These are phyloP conservation scores for Porcisia deanei DNA, from an alignment of 208 protist species.

Conservation along the genomic window DNA sequence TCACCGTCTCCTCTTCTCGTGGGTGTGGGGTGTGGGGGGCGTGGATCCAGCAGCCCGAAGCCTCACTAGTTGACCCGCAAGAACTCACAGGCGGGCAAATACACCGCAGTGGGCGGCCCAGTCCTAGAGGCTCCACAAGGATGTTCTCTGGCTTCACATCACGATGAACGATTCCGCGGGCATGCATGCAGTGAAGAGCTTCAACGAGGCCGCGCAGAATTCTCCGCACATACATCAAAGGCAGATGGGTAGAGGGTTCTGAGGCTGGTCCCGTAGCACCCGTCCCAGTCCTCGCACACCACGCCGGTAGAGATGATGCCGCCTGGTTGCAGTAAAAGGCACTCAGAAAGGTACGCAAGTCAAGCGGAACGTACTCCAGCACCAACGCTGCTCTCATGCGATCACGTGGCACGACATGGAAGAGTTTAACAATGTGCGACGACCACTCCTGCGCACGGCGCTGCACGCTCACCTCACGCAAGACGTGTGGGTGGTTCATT, in stretches of 20 bases:
- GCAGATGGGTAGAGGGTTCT: constrained; percentile 19
- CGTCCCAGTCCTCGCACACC: neutral
- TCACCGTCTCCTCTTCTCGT: neutral
- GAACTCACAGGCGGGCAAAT: constrained; percentile 24
- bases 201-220: constrained; percentile 33
- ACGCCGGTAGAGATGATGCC: constrained; percentile 13
- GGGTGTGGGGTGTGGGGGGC: neutral
- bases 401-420: constrained; percentile 34
- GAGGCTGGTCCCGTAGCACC: neutral
- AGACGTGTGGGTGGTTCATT: constrained; percentile 33
- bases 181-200: constrained; percentile 57
- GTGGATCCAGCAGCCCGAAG: constrained; percentile 24
- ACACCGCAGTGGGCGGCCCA: constrained; percentile 31
- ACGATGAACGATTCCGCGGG: constrained; percentile 60
- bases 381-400: constrained; percentile 31
- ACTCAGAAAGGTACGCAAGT: constrained; percentile 36
- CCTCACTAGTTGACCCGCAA: neutral
- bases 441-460: constrained; percentile 22
- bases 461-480: constrained; percentile 41
- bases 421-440: constrained; percentile 32
- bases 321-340: constrained; percentile 38
- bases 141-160: constrained; percentile 58
- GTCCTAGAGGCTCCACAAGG: constrained; percentile 52
- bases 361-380: constrained; percentile 45
- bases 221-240: constrained; percentile 27